Percentiles rank a stretch among this genome's conserved stretches.
phyloP scores from a whole-genome alignment of 2,329 filamentous ascomycete genomes.

The Monascus ruber region DNA sequence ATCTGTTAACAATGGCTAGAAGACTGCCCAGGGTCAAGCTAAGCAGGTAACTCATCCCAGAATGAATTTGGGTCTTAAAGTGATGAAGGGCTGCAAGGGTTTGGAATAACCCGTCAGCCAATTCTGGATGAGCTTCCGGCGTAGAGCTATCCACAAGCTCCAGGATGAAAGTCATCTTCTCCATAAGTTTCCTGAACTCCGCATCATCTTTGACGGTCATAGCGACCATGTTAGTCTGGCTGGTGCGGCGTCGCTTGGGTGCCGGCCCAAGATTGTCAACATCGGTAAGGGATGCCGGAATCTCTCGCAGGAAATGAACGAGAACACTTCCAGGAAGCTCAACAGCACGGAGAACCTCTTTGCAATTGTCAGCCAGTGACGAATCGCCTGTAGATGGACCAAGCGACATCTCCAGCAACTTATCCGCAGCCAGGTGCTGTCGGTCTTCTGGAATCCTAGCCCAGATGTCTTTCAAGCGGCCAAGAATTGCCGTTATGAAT shows the following conservation, averaged over 20 bases:
- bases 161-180: conserved; percentile 72
- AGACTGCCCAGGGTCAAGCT: conserved; percentile 73
- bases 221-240: conserved; percentile 56
- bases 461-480: conserved; percentile 63
- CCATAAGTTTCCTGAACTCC: conserved; percentile 56
- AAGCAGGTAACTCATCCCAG: conserved; percentile 83
- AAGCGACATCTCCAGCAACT: conserved; percentile 32
- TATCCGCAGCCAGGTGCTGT: conserved; percentile 25
- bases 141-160: conserved; percentile 76
- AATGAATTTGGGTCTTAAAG: conserved; percentile 67
- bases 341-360: conserved; percentile 61
- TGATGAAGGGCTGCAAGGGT: conserved; percentile 79
- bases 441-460: conserved; percentile 29
- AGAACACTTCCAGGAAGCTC: conserved; percentile 64
- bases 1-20: conserved; percentile 68
- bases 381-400: conserved; percentile 13
- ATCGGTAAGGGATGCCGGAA: conserved; percentile 58
- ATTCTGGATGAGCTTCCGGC: conserved; percentile 59
- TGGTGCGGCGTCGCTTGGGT: conserved; percentile 69
- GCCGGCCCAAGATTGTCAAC: conserved; percentile 61
- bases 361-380: conserved; percentile 24
- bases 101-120: conserved; percentile 71
- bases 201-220: conserved; percentile 51
- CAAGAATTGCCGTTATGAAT: conserved; percentile 56
- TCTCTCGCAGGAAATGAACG: conserved; percentile 57